Percentiles rank a stretch among this genome's conserved stretches.
Evolutionary conservation across 768 basidiomycete species (phyloP).

Genomic region (Infundibulicybe gibba): DNA sequence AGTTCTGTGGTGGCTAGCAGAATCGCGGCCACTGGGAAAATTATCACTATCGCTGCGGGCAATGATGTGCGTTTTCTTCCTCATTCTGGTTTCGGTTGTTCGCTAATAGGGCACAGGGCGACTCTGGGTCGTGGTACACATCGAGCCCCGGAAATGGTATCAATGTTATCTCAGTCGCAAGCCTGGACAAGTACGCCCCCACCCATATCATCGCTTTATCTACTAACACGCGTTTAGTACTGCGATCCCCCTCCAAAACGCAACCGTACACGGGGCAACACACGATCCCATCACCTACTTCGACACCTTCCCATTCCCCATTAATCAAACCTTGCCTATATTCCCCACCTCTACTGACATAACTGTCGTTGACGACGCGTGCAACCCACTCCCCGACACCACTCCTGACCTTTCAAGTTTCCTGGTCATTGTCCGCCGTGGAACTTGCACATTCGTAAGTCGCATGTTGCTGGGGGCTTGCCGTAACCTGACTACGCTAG

Average conservation of each 20-base stretch:
- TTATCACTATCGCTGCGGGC: slow-evolving; percentile 64
- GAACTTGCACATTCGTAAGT: slow-evolving; percentile 54
- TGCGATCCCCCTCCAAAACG: slow-evolving; percentile 53
- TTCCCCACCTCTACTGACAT: slow-evolving; percentile 59
- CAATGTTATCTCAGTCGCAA: slow-evolving; percentile 54
- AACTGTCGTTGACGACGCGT: slow-evolving; percentile 53
- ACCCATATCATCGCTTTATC: not conserved
- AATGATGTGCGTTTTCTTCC: slow-evolving; percentile 29
- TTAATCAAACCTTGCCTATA: slow-evolving; percentile 44
- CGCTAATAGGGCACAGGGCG: slow-evolving; percentile 27
- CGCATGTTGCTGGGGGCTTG: no score
- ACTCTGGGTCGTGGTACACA: slow-evolving; percentile 60
- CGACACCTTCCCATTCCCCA: slow-evolving; percentile 40
- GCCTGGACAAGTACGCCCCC: slow-evolving; percentile 43
- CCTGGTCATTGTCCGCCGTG: slow-evolving; percentile 55
- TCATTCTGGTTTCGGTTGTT: not conserved
- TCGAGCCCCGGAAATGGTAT: slow-evolving; percentile 49
- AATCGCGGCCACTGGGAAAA: slow-evolving; percentile 51
- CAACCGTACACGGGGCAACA: slow-evolving; percentile 43
- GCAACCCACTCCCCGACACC: slow-evolving; percentile 46
- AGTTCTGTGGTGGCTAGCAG: slow-evolving; percentile 54
- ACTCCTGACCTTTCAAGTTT: slow-evolving; percentile 52
- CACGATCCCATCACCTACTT: slow-evolving; percentile 55
- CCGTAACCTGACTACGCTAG: not conserved
- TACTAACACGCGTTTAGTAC: slow-evolving; percentile 27